Evolutionary conservation across 2,329 filamentous ascomycete species (phyloP), one percentile per base, ranked within the genome.

Genomic region (Tolypocladium ophioglossoides): DNA sequence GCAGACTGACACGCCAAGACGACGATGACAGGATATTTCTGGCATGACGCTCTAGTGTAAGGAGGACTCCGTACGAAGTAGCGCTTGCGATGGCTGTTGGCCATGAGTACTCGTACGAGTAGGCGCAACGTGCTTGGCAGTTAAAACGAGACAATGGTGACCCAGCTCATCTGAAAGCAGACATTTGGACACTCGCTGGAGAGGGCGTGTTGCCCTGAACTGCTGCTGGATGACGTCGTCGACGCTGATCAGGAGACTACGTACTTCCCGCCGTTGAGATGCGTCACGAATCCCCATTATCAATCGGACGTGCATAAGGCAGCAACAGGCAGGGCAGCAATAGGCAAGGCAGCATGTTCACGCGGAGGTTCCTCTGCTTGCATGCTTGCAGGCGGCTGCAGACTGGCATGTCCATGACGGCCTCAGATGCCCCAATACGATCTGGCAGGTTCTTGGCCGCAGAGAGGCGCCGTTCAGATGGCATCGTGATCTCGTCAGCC

Each of bases 311-410:
- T 30, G 24, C 16, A 1, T 7, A 7, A n/a, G 24, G 24, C 24
- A 30, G 24, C 24, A n/a, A 27, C 27, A 3, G 6, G 7, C 30
- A 30, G 8, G 30, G 4, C 4, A 8, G 4, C 8, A n/a, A n/a
- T n/a, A n/a, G n/a, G 2, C 22, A 12, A 27, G 41, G 22, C 41
- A 46, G 22, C 24, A 30, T n/a, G 44, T 12, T 30, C 39, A 39
- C 40, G 32, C 20, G 39, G 40, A 30, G 30, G 20, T 18, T 50
- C 12, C 20, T 50, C 46, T 53, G 52, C 50, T 27, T 16, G 48
- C 34, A 50, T 54, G 41, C 49, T n/a, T n/a, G n/a, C n/a, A n/a
- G n/a, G n/a, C n/a, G 37, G 47, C 50, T 55, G 53, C 39, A n/a
- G 27, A 11, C 18, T 4, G 32, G 18, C 44, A n/a, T 18, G 14